Evolutionary conservation across 768 basidiomycete genomes (phyloP), one percentile per base, ranked within the genome.

Genomic region (Psilocybe sp.): DNA sequence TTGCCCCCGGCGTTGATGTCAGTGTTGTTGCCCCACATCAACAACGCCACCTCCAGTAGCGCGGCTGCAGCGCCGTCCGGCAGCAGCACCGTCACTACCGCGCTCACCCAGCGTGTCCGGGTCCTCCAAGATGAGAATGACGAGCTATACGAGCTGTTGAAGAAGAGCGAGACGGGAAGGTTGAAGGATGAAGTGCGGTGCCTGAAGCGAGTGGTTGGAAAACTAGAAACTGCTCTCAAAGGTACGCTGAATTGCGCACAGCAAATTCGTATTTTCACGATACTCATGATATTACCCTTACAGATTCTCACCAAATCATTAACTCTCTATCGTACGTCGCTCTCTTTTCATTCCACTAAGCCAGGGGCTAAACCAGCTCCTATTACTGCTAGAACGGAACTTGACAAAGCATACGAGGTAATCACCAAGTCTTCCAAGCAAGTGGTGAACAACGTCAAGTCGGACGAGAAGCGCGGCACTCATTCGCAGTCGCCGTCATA

Each of bases 111-210:
- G 60, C 76, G 88, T 41, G 78, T 81, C 20, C 80, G 81, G 42
- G 66, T 84, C 14, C 70, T 93, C 9, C 91, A 93, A 63, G 86
- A 91, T 49, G 91, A 93, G 66, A 93, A 93, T 52, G 89, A 93
- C 56, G 91, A 93, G 55, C 65, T 93, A 14, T 93, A 92, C 63
- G 79, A 83, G 43, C 69, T 92, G 9, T 68, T 93, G 48, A 86
- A 81, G 64, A 73, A 73, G 19, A 80, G 85, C 36, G 90, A 93
- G 67, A 87, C 87, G 0, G 90, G 89, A 4, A 84, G 79, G 62
- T 63, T 93, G 54, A 90, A 90, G 63, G 91, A 92, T 61, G 88
- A 93, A 63, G 87, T 87, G 10, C 79, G 80, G 42, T 81, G 81
- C 6, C 72, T 93, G 47, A 75, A 82, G 32, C 74, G 81, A 55